phyloP scores from a whole-genome alignment of 2,329 filamentous ascomycete genomes.

The Alternaria postmessia region DNA sequence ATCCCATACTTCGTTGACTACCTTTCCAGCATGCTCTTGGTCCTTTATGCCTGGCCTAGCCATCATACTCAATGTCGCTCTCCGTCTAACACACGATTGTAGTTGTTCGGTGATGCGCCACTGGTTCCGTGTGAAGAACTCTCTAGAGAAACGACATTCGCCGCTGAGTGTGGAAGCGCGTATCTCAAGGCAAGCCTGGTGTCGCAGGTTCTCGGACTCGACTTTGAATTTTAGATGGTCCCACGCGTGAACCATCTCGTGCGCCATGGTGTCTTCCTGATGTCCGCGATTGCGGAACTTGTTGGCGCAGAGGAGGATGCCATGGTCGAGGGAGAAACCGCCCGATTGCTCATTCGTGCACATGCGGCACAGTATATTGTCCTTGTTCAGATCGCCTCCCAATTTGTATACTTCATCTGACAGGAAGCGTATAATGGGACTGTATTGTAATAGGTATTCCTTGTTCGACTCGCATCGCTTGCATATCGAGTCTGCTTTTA shows the following conservation, averaged over 20 bases:
- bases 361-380: constrained; percentile 82
- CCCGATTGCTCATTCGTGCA: constrained; percentile 78
- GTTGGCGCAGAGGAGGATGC: constrained; percentile 93
- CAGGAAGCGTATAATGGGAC: constrained; percentile 86
- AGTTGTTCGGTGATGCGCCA: constrained; percentile 92
- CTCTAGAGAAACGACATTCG: constrained; percentile 88
- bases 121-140: constrained; percentile 84
- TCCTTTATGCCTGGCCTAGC: constrained; percentile 82
- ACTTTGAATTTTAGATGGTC: constrained; percentile 93
- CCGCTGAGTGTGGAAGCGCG: constrained; percentile 91
- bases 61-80: constrained; percentile 82
- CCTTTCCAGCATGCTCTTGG: constrained; percentile 82
- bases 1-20: constrained; percentile 98
- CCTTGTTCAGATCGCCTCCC: constrained; percentile 74
- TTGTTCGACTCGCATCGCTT: constrained; percentile 80
- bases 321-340: constrained; percentile 85
- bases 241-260: constrained; percentile 98
- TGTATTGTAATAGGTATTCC: constrained; percentile 84
- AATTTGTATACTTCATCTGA: constrained; percentile 80
- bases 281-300: constrained; percentile 81
- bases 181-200: constrained; percentile 97
- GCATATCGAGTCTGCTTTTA: constrained; percentile 81
- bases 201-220: constrained; percentile 80
- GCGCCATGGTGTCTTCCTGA: constrained; percentile 90
- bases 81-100: constrained; percentile 85